phyloP scores from a whole-genome alignment of 2,329 filamentous ascomycete species.

The Epichloe uncinata region DNA sequence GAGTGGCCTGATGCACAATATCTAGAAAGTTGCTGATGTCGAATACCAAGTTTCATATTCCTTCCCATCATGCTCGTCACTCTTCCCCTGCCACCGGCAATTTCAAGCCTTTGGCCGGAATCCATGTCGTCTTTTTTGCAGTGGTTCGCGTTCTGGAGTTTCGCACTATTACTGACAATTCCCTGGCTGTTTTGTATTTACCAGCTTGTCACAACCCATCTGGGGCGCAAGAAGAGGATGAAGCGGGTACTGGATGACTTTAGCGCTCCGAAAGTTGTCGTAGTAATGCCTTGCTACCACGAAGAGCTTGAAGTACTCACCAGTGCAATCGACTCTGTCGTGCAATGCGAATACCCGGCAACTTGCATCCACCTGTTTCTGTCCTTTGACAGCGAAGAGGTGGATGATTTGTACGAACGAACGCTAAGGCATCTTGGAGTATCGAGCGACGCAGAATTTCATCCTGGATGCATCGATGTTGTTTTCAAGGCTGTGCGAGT shows the following conservation, averaged over 20 bases:
- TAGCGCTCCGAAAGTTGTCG: conserved; percentile 83
- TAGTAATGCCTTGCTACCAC: conserved; percentile 95
- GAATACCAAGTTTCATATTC: conserved; percentile 54
- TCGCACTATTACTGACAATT: conserved; percentile 69
- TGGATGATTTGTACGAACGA: conserved; percentile 79
- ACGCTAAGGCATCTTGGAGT: conserved; percentile 79
- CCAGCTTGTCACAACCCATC: conserved; percentile 73
- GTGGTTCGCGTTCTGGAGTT: conserved; percentile 94
- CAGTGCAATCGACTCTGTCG: conserved; percentile 78
- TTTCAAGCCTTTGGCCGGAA: conserved; percentile 60
- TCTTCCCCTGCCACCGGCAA: conserved; percentile 60
- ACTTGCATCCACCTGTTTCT: conserved; percentile 90
- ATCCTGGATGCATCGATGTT: conserved; percentile 84
- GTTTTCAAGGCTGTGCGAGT: conserved; percentile 70
- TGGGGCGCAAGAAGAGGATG: conserved; percentile 70
- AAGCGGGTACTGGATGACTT: conserved; percentile 73
- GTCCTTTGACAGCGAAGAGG: conserved; percentile 82
- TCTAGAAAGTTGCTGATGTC: background rate
- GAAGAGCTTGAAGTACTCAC: conserved; percentile 76
- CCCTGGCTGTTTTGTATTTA: conserved; percentile 93
- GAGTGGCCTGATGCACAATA: background rate
- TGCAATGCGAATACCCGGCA: conserved; percentile 85
- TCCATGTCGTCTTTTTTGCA: conserved; percentile 57
- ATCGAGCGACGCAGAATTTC: conserved; percentile 59
- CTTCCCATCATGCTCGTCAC: conserved; percentile 91